Evolutionary conservation across 345 rosid species (phyloP).

Genomic region (Lepidium sativum): DNA sequence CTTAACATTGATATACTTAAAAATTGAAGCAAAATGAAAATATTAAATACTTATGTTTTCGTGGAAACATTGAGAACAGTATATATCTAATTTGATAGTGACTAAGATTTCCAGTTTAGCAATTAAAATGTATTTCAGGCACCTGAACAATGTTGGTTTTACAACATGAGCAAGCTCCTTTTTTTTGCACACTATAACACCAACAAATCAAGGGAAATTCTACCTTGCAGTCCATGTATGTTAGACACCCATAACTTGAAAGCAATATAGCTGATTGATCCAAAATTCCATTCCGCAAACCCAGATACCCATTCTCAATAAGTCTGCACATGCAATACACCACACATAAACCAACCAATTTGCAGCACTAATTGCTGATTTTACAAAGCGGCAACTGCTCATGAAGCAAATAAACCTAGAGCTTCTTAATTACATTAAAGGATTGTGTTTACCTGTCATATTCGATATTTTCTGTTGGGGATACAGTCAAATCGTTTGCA

Average conservation of each 20-base stretch:
- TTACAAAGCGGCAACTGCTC: slow-evolving; percentile 2
- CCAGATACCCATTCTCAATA: slow-evolving; percentile 87
- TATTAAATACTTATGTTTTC: neutral
- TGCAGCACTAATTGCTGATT: slow-evolving; percentile 10
- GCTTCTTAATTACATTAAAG: neutral
- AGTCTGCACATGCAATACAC: slow-evolving; percentile 40
- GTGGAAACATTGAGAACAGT: neutral
- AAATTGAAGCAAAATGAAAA: neutral
- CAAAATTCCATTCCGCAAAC: slow-evolving; percentile 84
- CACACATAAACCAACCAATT: slow-evolving; percentile 2
- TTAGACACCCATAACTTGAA: slow-evolving; percentile 72
- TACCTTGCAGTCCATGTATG: slow-evolving; percentile 93
- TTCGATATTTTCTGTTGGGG: slow-evolving; percentile 80
- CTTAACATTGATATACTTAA: neutral
- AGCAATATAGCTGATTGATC: slow-evolving; percentile 95
- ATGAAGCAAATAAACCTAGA: neutral
- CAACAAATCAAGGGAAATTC: slow-evolving; percentile 6
- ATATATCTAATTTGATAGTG: neutral
- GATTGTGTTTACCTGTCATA: slow-evolving; percentile 52
- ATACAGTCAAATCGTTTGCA: slow-evolving; percentile 56
- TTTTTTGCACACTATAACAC: neutral
- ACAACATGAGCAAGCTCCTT: slow-evolving; percentile 3
- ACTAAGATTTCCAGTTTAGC: neutral
- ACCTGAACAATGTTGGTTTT: neutral
- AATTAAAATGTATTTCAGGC: neutral